Evolutionary conservation across 2,329 filamentous ascomycete genomes (phyloP).

Genomic region (Fusarium sp.): DNA sequence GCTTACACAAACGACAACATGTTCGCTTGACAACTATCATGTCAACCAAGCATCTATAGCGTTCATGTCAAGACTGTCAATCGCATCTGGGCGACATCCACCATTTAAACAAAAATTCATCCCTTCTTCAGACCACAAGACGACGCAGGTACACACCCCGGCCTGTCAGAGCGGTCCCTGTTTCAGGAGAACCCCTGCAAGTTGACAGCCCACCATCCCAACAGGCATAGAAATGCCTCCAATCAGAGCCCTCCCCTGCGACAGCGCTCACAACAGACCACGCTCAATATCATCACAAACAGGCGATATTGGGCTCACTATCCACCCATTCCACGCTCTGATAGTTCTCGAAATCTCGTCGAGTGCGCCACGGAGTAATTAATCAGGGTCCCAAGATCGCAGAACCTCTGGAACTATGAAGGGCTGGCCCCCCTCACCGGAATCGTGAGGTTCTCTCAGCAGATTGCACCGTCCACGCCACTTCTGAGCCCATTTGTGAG

Average conservation of each 20-base stretch:
- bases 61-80: not conserved
- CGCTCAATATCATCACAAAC: conserved; percentile 11
- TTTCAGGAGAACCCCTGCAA: conserved; percentile 16
- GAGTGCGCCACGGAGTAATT: not conserved
- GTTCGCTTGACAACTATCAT: not conserved
- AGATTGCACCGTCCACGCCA: conserved; percentile 16
- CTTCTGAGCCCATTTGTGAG: conserved; percentile 21
- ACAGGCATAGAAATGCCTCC: conserved; percentile 19
- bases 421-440: not conserved
- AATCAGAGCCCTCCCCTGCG: conserved; percentile 2
- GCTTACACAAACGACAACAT: not conserved
- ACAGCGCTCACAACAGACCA: not conserved
- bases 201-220: not conserved
- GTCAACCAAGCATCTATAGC: not conserved
- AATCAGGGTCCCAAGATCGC: not conserved
- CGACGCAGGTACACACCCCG: not conserved
- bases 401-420: not conserved
- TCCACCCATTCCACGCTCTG: conserved; percentile 13
- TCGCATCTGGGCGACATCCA: not conserved
- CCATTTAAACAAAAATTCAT: not conserved
- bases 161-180: not conserved
- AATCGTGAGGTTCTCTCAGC: conserved; percentile 5
- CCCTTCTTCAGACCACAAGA: not conserved
- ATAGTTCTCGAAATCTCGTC: not conserved
- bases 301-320: conserved; percentile 13